Base-by-base conservation (phyloP, 1,284 basidiomycete species). In the Melanopsichium pennsylvanicum region DNA sequence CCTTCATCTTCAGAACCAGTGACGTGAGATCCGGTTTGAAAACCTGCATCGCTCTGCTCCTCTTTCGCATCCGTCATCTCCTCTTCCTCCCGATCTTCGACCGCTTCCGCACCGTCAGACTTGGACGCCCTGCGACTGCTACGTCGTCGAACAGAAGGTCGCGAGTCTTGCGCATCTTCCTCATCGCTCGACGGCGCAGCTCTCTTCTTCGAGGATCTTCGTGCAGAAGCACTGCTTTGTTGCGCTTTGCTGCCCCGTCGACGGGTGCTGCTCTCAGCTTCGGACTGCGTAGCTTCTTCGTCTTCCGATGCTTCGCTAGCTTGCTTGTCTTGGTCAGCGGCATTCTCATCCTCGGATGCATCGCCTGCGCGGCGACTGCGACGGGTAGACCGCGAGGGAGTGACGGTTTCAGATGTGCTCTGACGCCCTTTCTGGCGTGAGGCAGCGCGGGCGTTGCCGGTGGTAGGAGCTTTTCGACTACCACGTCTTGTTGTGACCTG, bases 31-130 rank as follows among this genome's bases (percentile, higher is more conserved):
- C 12, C 59, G 13, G 35, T 48, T 16, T 52, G 36, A 5, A 41
- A 44, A 4, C 25, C 55, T n/a, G 44, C 51, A 13, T 60, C 49
- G 46, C 59, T 68, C 37, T 68, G 63, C 38, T 57, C 48, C n/a
- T 63, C 66, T 21, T 63, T 60, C 16, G 47, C 60, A 26, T 63
- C 62, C 12, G 55, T 42, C 51, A 60, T 67, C 42, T 70, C 68
- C 34, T 63, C 62, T 32, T 61, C 60, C 16, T 41, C 44, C 5
- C 34, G 63, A 10, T 37, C 50, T 3, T 55, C 56, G n/a, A 47
- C 43, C 13, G 27, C 18, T 4, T 51, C 56, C 9, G 38, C 31
- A 12, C 44, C 59, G 26, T 67, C 57, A 10, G 63, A 56, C 22
- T 58, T 68, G 23, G 64, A 68, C 0, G 64, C 58, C 19, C 58